Percentiles rank a stretch among this genome's conserved stretches.
phyloP scores from a whole-genome alignment of 2,329 filamentous ascomycete genomes.

The Ophiocordyceps camponoti-floridani region DNA sequence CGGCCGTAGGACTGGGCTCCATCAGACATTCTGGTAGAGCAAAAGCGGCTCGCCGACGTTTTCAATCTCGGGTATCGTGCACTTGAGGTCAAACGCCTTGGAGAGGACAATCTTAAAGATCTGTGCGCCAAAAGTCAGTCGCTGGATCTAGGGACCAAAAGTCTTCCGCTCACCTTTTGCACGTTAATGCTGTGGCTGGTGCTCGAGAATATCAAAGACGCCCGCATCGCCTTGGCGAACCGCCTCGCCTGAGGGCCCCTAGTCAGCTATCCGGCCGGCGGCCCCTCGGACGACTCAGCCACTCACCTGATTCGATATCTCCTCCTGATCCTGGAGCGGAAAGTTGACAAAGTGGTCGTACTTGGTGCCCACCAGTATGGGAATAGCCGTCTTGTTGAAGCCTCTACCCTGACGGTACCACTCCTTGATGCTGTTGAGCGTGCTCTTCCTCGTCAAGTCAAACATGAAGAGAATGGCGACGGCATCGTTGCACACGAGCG shows the following conservation, averaged over 20 bases:
- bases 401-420: conserved; percentile 96
- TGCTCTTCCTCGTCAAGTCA: conserved; percentile 93
- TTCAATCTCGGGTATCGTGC: conserved; percentile 97
- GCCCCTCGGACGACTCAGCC: background rate
- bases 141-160: too few relatives aligned
- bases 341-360: conserved; percentile 99
- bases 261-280: background rate
- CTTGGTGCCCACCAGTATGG: conserved; percentile 91
- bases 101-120: conserved; percentile 99
- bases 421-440: conserved; percentile 97
- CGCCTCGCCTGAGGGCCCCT: conserved; percentile 52
- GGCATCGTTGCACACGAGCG: conserved; percentile 96
- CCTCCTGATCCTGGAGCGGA: conserved; percentile 89
- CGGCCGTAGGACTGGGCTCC: background rate
- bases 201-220: conserved; percentile 93
- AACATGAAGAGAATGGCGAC: conserved; percentile 99
- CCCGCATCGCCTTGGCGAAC: conserved; percentile 97
- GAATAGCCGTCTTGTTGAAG: conserved; percentile 99
- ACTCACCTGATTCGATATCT: conserved; percentile 83
- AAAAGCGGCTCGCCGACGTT: conserved; percentile 91
- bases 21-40: conserved; percentile 54
- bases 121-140: conserved; percentile 24
- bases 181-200: conserved; percentile 99
- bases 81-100: conserved; percentile 96
- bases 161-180: conserved; percentile 51